These are phyloP conservation scores for Penicillium pancosmium DNA, from an alignment of 495 filamentous ascomycete species.

Conservation along the genomic window DNA sequence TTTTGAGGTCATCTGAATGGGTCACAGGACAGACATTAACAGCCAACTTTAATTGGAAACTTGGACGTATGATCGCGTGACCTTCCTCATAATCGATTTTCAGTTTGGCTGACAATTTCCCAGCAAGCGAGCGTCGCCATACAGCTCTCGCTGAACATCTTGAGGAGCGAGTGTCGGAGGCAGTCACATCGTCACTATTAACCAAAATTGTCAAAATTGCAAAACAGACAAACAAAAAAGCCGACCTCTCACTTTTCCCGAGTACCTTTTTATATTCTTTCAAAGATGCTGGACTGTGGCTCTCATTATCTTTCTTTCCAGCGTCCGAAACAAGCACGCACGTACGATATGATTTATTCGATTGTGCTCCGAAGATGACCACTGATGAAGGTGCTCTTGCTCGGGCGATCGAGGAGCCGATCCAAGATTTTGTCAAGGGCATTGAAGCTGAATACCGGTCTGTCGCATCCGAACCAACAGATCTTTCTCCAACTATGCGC, in stretches of 20 bases:
- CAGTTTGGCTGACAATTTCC: neutral
- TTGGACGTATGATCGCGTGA: constrained; percentile 24
- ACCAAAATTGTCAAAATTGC: constrained; percentile 10
- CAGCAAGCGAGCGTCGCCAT: constrained; percentile 13
- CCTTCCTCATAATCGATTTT: neutral
- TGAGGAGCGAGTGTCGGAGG: constrained; percentile 7
- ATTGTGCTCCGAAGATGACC: neutral
- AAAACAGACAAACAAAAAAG: constrained; percentile 2
- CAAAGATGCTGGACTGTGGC: constrained; percentile 11
- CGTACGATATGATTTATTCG: constrained; percentile 28
- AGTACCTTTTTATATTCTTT: constrained; percentile 22
- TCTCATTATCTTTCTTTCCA: constrained; percentile 24
- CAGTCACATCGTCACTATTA: constrained; percentile 5
- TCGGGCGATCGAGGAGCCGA: neutral
- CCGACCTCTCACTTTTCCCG: constrained; percentile 18
- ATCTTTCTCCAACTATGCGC: constrained; percentile 2
- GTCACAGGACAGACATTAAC: constrained; percentile 39
- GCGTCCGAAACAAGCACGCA: constrained; percentile 22
- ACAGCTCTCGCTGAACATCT: constrained; percentile 7
- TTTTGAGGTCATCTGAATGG: constrained; percentile 26
- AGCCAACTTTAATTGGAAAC: constrained; percentile 52
- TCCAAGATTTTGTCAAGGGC: neutral
- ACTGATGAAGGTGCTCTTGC: neutral
- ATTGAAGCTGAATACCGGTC: constrained; percentile 15
- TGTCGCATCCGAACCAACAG: neutral